Base-by-base conservation (phyloP, 495 filamentous ascomycete genomes). In the Tuber umbilicatum region DNA sequence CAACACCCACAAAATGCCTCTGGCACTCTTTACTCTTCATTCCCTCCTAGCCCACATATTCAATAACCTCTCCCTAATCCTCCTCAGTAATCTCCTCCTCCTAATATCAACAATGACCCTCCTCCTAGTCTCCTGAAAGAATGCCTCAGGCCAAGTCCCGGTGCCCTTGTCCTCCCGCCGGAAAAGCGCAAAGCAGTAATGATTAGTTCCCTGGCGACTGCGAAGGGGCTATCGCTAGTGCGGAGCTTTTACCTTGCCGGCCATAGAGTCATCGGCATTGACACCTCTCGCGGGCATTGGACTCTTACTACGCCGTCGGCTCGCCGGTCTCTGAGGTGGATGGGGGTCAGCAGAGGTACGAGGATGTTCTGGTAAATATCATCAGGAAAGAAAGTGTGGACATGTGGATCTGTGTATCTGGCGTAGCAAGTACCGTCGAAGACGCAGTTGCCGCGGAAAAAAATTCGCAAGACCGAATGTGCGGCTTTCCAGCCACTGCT, bases 371-470 rank as follows among this genome's bases (percentile, higher is more conserved):
- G 12, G 76, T 90, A 10, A 78, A 87, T 23, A 86, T 92, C 23
- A 84, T 93, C 43, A 82, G 86, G 40, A 81, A 84, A 12, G 90
- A 94, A 72, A 86, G 86, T 0, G 86, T 92, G 27, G 88, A 93
- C 72, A 77, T 94, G 0, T 94, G 92, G 92, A 87, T 94, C 21
- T 89, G 87, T 64, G 92, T 90, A 77, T 91, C 90, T 0, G 87
- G 87, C 14, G 87, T 89, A 12, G 85, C 86, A 23, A 86, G 85
- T 2, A 87, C 87, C 7, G 76, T 89, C 12, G 88, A 91, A 78
- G 91, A 93, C 81, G 91, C 87, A 0, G 80, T 86, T 35, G 90
- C 90, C 4, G 90, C n/a, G 89, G 76, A 86, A 90, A 69, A 83
- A 84, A 2, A 84, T 93, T 35, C 89, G 92, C 77, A 82, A 82